Conservation (phyloP, 257 asterid species). For the Solanum etuberosum region DNA sequence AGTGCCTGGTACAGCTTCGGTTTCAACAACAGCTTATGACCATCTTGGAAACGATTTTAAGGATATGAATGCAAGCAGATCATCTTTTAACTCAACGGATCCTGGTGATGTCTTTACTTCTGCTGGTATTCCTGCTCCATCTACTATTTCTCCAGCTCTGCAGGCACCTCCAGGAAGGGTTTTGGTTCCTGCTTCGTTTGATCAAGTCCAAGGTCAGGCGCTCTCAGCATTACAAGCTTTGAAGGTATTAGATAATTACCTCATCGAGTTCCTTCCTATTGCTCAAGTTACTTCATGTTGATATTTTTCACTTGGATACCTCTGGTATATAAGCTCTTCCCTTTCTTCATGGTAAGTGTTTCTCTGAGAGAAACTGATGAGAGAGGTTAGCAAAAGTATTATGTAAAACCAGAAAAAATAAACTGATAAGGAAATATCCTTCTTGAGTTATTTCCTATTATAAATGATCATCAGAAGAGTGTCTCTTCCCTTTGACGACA, state of each 20-base stretch:
- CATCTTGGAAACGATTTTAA: slow-evolving; percentile 24
- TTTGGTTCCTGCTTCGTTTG: slow-evolving; percentile 89
- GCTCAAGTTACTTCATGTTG: not conserved
- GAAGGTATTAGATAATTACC: slow-evolving; percentile 17
- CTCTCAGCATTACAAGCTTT: slow-evolving; percentile 85
- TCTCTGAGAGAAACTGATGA: not conserved
- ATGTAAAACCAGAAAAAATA: not conserved
- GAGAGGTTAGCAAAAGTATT: not conserved
- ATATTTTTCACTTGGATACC: not conserved
- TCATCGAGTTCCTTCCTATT: not conserved
- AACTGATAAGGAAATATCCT: not conserved
- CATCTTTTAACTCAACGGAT: slow-evolving; percentile 29
- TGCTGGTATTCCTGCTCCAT: slow-evolving; percentile 96
- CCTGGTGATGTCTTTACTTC: slow-evolving; percentile 50
- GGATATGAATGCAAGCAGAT: slow-evolving; percentile 23
- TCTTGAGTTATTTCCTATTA: not conserved
- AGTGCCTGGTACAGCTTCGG: slow-evolving; percentile 19
- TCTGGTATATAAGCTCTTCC: not conserved
- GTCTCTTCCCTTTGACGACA: not conserved
- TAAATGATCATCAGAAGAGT: not conserved
- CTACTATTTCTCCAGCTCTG: slow-evolving; percentile 67
- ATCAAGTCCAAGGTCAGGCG: slow-evolving; percentile 86
- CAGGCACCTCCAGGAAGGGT: slow-evolving; percentile 73
- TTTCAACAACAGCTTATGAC: slow-evolving; percentile 30
- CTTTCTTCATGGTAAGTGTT: not conserved